phyloP scores from a whole-genome alignment of 2,329 filamentous ascomycete genomes.

The Orbilia blumenaviensis region DNA sequence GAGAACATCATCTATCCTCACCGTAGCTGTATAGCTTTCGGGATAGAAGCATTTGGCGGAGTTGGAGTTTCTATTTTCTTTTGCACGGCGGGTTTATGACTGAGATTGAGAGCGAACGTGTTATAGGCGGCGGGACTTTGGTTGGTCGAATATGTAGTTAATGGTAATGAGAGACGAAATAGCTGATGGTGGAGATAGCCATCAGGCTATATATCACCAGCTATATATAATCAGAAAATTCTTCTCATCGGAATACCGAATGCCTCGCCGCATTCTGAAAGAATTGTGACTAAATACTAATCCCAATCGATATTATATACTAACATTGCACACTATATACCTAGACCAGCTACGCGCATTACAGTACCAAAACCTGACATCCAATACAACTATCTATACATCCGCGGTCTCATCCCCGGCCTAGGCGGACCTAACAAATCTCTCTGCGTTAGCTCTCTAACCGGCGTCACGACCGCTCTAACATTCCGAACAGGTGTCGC shows the following conservation, averaged over 20 bases:
- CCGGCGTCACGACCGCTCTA: slow-evolving; percentile 21
- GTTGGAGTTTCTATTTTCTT: not conserved
- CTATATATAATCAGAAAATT: not conserved
- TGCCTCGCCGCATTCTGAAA: no score
- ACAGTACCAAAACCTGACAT: not conserved
- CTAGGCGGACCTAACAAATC: slow-evolving; percentile 28
- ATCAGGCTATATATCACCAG: not conserved
- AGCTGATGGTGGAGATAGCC: not conserved
- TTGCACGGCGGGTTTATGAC: slow-evolving; percentile 6
- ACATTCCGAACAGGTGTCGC: slow-evolving; percentile 29
- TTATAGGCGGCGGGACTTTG: not conserved
- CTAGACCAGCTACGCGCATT: not conserved
- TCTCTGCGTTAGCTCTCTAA: slow-evolving; percentile 17
- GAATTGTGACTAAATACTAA: no score
- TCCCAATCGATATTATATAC: no score
- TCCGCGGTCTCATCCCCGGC: slow-evolving; percentile 22
- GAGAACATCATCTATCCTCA: not conserved
- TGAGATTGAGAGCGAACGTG: not conserved
- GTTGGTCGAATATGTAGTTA: not conserved
- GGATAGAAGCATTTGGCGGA: slow-evolving; percentile 9
- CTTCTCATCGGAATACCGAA: no score
- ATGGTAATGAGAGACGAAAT: not conserved
- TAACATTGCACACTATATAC: not conserved
- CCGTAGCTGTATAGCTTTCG: not conserved
- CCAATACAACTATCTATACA: not conserved